A percentile compares a stretch with the other conserved stretches of the same genome.
Conservation (phyloP, 2,329 filamentous ascomycete genomes). For the Talaromyces amestolkiae region DNA sequence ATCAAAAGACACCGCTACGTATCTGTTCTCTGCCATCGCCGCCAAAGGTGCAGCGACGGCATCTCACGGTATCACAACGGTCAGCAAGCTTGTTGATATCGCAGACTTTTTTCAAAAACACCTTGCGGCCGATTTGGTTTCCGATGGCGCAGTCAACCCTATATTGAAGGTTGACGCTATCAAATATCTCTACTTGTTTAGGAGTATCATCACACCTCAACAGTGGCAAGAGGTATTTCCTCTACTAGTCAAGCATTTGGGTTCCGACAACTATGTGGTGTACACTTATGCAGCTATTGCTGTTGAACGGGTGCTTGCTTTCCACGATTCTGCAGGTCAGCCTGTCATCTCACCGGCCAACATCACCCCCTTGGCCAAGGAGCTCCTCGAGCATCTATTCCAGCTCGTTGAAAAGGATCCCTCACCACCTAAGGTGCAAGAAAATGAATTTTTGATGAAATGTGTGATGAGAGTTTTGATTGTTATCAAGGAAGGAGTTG, state of each 20-base stretch:
- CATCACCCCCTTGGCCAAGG: conserved; percentile 78
- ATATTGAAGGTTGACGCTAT: conserved; percentile 97
- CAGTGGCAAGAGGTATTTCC: conserved; percentile 90
- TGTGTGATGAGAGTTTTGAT: conserved; percentile 98
- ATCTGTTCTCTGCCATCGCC: conserved; percentile 90
- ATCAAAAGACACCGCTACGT: conserved; percentile 96
- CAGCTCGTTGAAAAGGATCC: conserved; percentile 81
- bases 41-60: conserved; percentile 86
- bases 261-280: conserved; percentile 87
- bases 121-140: conserved; percentile 82
- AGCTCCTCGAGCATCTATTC: conserved; percentile 86
- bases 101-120: conserved; percentile 93
- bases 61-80: conserved; percentile 83
- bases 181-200: conserved; percentile 96
- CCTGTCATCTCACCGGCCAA: conserved; percentile 77
- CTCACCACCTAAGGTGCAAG: conserved; percentile 88
- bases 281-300: conserved; percentile 97
- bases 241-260: conserved; percentile 85
- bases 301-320: conserved; percentile 85
- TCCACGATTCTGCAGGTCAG: conserved; percentile 71
- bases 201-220: conserved; percentile 85
- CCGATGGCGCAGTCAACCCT: conserved; percentile 66
- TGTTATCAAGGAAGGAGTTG: conserved; percentile 80
- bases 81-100: conserved; percentile 83
- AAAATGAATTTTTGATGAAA: conserved; percentile 98